phyloP scores from a whole-genome alignment of 1,139 yeast genomes.

The Meyerozyma guilliermondii region DNA sequence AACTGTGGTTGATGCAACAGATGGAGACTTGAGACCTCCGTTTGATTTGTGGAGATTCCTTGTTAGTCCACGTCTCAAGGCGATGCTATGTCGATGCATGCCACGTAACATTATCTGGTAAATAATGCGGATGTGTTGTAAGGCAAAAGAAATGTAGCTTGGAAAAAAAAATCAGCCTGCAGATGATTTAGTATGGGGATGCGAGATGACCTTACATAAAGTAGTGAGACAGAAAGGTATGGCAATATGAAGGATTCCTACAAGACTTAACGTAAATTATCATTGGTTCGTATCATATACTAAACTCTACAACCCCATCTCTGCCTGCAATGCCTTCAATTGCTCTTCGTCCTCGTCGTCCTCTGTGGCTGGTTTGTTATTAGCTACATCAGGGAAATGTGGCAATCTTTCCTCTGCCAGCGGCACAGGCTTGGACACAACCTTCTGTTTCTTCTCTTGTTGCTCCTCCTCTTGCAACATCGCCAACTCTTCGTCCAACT shows the following conservation, averaged over 20 bases:
- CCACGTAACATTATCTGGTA: background rate
- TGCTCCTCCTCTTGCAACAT: constrained; percentile 79
- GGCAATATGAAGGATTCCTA: background rate
- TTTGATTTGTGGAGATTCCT: background rate
- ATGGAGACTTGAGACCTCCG: background rate
- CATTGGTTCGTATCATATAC: background rate
- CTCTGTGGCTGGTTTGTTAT: constrained; percentile 33
- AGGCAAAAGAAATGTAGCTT: background rate
- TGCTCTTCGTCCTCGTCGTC: constrained; percentile 93
- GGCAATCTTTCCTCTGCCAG: constrained; percentile 33
- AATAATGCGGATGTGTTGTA: background rate
- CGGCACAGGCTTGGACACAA: constrained; percentile 13
- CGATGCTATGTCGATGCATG: background rate
- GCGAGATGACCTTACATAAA: background rate
- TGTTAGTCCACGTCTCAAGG: background rate
- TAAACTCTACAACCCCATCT: constrained; percentile 70
- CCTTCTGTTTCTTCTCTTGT: constrained; percentile 28
- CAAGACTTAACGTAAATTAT: background rate
- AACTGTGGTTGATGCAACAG: background rate
- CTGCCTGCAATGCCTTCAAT: constrained; percentile 82
- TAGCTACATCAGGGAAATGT: constrained; percentile 42
- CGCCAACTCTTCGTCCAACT: constrained; percentile 86
- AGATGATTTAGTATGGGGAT: background rate
- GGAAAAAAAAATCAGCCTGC: constrained; percentile 1
- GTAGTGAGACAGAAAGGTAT: background rate